Base-by-base conservation (phyloP, 2,329 filamentous ascomycete species). In the Calycina marina region DNA sequence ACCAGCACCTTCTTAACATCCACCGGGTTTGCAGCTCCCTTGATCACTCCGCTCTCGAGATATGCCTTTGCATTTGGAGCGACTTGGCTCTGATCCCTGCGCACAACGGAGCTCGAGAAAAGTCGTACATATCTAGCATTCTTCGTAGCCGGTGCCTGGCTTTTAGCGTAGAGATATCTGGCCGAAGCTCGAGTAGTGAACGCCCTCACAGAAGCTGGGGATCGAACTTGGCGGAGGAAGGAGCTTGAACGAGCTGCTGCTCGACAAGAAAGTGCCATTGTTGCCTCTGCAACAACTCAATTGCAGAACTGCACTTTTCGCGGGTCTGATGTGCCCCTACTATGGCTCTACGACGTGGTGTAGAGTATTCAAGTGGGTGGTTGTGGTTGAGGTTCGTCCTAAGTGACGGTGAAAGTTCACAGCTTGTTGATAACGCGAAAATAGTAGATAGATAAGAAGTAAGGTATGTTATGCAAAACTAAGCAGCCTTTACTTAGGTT, bases 1-100 rank as follows among this genome's bases (percentile, higher is more conserved):
- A 96, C 86, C 40, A 96, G 65, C 32, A 96, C 88, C 65, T 96
- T 96, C 66, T 93, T 93, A 43, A 96, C 85, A 55, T 93, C 73
- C 31, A 94, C 78, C 34, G 81, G 63, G 49, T 88, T 69, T 50
- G 70, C 69, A 37, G 78, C 69, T 37, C 69, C 77, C 57, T 85
- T 80, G 54, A 94, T 77, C 38, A 76, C 79, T 48, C 85, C 86
- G 60, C 83, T 93, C 54, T 84, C 75, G 48, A 94, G 65, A 59
- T 93, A 93, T 40, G 86, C 82, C 60, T 86, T 76, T 32, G 85
- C 72, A 52, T 79, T 82, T 35, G 85, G 83, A 32, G 82, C 77
- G 43, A 74, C 63, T 57, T 90, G 71, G 29, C 67, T 59, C 34
- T 51, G 42, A 26, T 48, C 38, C 28, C 28, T 39, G 25, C 34